Conservation (phyloP, 2,329 filamentous ascomycete genomes). For the Fusarium aywerte region DNA sequence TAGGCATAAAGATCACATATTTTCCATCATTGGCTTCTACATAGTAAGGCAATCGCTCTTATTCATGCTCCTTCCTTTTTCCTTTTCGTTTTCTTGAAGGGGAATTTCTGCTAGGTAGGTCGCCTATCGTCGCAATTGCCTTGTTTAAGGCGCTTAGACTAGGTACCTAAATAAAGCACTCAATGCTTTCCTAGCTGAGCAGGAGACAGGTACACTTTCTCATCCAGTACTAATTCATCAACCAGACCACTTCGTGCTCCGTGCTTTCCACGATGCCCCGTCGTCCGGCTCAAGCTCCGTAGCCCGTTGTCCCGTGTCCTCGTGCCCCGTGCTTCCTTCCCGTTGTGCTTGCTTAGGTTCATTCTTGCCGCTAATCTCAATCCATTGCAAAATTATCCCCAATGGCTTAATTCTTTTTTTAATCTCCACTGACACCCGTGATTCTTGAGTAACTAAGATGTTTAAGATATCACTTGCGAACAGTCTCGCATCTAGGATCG, state of each 20-base stretch:
- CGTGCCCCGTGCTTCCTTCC: slow-evolving; percentile 35
- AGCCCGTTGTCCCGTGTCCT: slow-evolving; percentile 27
- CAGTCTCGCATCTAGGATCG: too few species aligned
- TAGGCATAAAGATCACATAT: slow-evolving; percentile 18
- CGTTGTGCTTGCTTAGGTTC: slow-evolving; percentile 19
- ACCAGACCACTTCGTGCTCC: slow-evolving; percentile 25
- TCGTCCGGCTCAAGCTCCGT: slow-evolving; percentile 36
- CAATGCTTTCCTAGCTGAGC: slow-evolving; percentile 37
- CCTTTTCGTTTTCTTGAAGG: not conserved
- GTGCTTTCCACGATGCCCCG: slow-evolving; percentile 28
- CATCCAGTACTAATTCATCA: slow-evolving; percentile 11
- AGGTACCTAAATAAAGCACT: too few species aligned
- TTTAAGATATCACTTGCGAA: not conserved
- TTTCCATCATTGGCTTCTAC: too few species aligned
- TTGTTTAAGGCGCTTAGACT: slow-evolving; percentile 9
- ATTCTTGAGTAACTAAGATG: not conserved
- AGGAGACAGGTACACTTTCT: slow-evolving; percentile 31
- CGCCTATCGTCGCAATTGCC: not conserved
- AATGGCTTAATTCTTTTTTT: not conserved
- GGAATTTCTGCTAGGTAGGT: not conserved
- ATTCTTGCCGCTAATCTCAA: slow-evolving; percentile 28
- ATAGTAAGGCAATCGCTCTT: not conserved
- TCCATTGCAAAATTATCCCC: not conserved
- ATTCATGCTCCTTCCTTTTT: slow-evolving; percentile 20
- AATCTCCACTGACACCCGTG: not conserved